Evolutionary conservation across 1,139 yeast species (phyloP).

Genomic region (Debaryomyces nepalensis): DNA sequence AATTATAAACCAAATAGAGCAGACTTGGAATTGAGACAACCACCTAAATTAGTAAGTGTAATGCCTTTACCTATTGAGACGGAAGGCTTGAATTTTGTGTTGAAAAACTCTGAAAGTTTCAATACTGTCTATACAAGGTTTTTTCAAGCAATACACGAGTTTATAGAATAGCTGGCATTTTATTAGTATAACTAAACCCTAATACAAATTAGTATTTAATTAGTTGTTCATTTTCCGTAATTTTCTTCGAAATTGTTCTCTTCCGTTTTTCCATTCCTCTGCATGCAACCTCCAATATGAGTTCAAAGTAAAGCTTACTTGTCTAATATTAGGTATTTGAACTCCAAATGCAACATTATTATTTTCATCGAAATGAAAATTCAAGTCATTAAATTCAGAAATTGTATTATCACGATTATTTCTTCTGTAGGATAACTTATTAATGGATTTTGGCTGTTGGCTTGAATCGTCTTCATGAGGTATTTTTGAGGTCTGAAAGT

Average conservation of each 20-base stretch:
- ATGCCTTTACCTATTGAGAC: constrained; percentile 17
- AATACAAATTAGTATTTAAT: not conserved
- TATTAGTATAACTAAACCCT: not conserved
- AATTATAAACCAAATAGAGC: constrained; percentile 29
- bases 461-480: no score
- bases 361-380: constrained; percentile 9
- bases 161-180: constrained; percentile 11
- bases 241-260: constrained; percentile 12
- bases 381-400: not conserved
- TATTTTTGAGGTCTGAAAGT: not conserved
- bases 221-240: constrained; percentile 6
- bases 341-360: constrained; percentile 16
- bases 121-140: constrained; percentile 20
- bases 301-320: constrained; percentile 11
- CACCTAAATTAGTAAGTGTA: constrained; percentile 22
- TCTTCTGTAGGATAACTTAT: not conserved
- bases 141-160: constrained; percentile 18
- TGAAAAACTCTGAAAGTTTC: constrained; percentile 15
- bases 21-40: constrained; percentile 32
- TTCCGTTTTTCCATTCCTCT: constrained; percentile 12
- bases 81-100: constrained; percentile 14
- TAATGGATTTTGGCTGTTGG: no score
- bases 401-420: not conserved
- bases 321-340: constrained; percentile 10
- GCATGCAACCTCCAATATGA: constrained; percentile 15